A percentile compares a stretch with the other conserved stretches of the same genome.
Conservation (phyloP, 1,284 basidiomycete species). For the Crucibulum cyathiforme region DNA sequence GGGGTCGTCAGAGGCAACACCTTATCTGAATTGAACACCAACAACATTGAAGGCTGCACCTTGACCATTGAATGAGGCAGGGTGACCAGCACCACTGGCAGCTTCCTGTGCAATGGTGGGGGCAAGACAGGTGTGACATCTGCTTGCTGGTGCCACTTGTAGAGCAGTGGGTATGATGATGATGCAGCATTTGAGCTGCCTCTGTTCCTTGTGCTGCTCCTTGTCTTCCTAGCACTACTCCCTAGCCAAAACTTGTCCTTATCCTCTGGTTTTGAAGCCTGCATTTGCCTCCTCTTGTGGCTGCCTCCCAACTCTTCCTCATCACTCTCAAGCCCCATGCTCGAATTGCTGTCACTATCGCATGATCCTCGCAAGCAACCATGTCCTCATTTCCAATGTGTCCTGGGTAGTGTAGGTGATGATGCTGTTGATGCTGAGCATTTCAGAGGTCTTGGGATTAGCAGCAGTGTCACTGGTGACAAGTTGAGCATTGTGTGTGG, state of each 20-base stretch:
- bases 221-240: conserved; percentile 16
- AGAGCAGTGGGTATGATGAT: conserved; percentile 29
- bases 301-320: conserved; percentile 17
- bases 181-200: conserved; percentile 3
- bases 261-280: conserved; percentile 8
- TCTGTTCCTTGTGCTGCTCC: conserved; percentile 8
- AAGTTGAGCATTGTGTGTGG: conserved; percentile 35
- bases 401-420: conserved; percentile 46
- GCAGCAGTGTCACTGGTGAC: conserved; percentile 36
- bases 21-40: conserved; percentile 20
- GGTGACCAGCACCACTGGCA: conserved; percentile 5
- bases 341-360: conserved; percentile 34
- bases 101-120: conserved; percentile 48
- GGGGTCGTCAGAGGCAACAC: conserved; percentile 23
- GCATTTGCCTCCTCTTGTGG: conserved; percentile 43
- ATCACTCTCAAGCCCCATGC: conserved; percentile 19
- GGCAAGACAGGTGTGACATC: conserved; percentile 45
- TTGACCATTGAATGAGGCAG: not conserved
- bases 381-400: conserved; percentile 38
- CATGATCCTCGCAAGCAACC: conserved; percentile 32
- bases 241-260: conserved; percentile 45
- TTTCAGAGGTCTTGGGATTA: conserved; percentile 32
- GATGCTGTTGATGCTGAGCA: conserved; percentile 46
- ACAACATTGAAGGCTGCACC: conserved; percentile 6
- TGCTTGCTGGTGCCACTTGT: conserved; percentile 31